Conservation (phyloP, 805 yeast genomes). For the Ascoidea rubescens region DNA sequence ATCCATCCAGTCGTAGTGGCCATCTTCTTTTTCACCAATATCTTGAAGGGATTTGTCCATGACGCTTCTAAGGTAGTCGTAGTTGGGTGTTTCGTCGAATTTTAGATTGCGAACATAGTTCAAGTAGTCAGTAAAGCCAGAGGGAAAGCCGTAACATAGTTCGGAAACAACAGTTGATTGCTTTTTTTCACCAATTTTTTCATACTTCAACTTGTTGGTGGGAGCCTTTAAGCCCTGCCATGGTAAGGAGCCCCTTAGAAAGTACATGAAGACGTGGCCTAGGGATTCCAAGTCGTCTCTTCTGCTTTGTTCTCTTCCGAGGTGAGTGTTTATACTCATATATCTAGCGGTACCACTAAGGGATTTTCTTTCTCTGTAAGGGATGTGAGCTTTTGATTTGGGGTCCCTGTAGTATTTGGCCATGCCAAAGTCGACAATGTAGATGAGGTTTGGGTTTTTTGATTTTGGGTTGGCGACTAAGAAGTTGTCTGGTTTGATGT, state of each 20-base stretch:
- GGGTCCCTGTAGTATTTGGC: constrained; percentile 78
- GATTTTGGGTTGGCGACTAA: constrained; percentile 50
- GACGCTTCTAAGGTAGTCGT: constrained; percentile 47
- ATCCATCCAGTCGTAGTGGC: constrained; percentile 70
- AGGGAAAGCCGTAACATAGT: constrained; percentile 49
- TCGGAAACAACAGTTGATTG: constrained; percentile 53
- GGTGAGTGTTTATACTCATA: constrained; percentile 81
- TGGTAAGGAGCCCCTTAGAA: constrained; percentile 66
- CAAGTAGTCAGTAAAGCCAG: constrained; percentile 63
- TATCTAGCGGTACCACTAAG: constrained; percentile 77
- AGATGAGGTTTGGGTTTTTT: constrained; percentile 52
- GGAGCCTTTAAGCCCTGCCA: constrained; percentile 90
- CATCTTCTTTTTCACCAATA: constrained; percentile 47
- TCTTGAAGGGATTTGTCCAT: constrained; percentile 46
- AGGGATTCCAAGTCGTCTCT: constrained; percentile 72
- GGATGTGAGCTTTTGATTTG: constrained; percentile 65
- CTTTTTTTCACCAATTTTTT: constrained; percentile 73
- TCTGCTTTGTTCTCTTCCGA: constrained; percentile 74
- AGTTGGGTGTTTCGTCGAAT: constrained; percentile 73
- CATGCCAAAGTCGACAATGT: constrained; percentile 77
- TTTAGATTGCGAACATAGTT: constrained; percentile 52
- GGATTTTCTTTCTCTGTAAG: constrained; percentile 69
- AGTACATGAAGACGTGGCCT: constrained; percentile 74
- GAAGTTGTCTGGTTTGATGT: constrained; percentile 75
- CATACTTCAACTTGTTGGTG: constrained; percentile 72